Evolutionary conservation across 192 early-diverging fungal genomes (phyloP), one percentile per base, ranked within the genome.

Genomic region (Backusella circina): DNA sequence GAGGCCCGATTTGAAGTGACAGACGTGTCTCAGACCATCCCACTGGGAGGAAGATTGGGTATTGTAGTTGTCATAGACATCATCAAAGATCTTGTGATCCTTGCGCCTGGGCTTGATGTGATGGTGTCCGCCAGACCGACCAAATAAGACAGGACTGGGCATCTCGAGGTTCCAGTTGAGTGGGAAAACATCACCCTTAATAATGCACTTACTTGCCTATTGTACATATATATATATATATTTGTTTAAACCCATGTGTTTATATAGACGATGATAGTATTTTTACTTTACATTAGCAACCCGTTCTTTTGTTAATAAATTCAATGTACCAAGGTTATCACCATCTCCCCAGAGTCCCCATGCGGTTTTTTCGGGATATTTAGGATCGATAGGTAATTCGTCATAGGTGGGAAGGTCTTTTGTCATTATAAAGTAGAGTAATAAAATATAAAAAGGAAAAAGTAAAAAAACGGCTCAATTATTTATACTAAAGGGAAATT

Each of bases 321-420:
- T 77, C 41, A 77, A 67, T 39, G 79, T 76, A 18, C 79, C 79
- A 15, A 80, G 51, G 23, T 76, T 76, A 44, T 80, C 79, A 21
- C 70, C 75, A 16, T 80, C 71, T 10, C 79, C 79, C 79, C 79
- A 80, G 2, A 80, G 10, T 70, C 79, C 75, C 79, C 79, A 80
- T 5, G 79, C 74, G 0, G 79, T 69, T 23, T 76, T 33, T 21
- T 65, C 35, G 33, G 79, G 79, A 44, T 76, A 72, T 64, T 68
- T 76, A 1, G 79, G 50, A 18, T 80, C 75, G n/a, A 80, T 65
- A 65, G 79, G 79, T 36, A 80, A 61, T 26, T 80, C 61, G 32
- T 80, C 72, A 18, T 67, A 80, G 8, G 36, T 35, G 3, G 79
- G 79, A 51, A 80, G 74, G 12, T 57, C 54, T 28, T 57, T 57